Conservation (phyloP, 768 basidiomycete genomes). For the Strobilomyces confusus region DNA sequence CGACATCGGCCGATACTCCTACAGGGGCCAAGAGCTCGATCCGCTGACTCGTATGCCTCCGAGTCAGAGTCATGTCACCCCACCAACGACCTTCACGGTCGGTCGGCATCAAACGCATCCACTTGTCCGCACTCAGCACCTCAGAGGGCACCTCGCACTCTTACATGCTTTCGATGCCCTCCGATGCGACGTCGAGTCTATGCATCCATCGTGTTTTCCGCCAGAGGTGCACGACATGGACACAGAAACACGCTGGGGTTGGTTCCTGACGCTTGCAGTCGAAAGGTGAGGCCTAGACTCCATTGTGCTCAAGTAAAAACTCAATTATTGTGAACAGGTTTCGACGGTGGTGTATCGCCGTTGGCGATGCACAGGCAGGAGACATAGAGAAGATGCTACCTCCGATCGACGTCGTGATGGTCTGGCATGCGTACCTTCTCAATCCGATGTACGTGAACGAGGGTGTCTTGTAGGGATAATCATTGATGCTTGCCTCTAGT, state of each 20-base stretch:
- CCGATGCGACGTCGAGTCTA: constrained; percentile 15
- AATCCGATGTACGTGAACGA: neutral
- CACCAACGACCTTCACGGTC: neutral
- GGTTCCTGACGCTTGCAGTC: constrained; percentile 35
- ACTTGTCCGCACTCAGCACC: constrained; percentile 19
- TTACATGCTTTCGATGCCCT: constrained; percentile 20
- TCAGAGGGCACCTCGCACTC: constrained; percentile 25
- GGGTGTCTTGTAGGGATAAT: neutral
- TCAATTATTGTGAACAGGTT: constrained; percentile 21
- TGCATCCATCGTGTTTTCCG: constrained; percentile 12
- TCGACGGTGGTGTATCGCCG: constrained; percentile 28
- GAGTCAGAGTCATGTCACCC: neutral
- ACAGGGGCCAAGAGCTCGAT: no score
- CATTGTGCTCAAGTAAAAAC: neutral
- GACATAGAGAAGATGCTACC: neutral
- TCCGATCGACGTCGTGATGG: neutral
- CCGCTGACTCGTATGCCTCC: neutral
- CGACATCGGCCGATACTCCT: no score
- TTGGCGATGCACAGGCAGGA: neutral
- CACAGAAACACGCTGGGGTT: constrained; percentile 27
- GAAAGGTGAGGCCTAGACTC: constrained; percentile 22
- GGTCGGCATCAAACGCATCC: neutral
- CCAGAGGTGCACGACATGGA: constrained; percentile 9
- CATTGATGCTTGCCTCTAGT: neutral
- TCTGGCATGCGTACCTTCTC: neutral